These are phyloP conservation scores for Psophocarpus tetragonolobus DNA, from an alignment of 306 rosid species.

Conservation along the genomic window DNA sequence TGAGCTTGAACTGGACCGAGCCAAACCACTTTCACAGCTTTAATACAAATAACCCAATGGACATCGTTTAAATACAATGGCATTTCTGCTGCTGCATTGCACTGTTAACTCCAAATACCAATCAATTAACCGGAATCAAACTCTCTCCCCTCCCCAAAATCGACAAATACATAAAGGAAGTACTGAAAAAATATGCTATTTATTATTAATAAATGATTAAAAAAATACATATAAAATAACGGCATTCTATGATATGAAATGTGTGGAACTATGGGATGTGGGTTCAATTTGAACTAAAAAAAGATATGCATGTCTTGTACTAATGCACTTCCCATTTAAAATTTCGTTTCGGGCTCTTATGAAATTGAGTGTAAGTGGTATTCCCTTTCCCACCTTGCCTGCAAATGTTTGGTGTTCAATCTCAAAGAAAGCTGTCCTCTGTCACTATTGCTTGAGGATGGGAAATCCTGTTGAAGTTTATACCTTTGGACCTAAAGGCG, in stretches of 20 bases:
- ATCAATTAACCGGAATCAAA: not conserved
- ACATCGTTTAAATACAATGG: too few species aligned
- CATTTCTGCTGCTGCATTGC: too few species aligned
- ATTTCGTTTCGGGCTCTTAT: not conserved
- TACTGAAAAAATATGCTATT: constrained; percentile 39
- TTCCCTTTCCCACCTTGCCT: constrained; percentile 14
- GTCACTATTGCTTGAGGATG: constrained; percentile 18
- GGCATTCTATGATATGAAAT: constrained; percentile 44
- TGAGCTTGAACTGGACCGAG: too few species aligned
- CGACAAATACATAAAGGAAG: constrained; percentile 4
- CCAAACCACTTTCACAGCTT: too few species aligned
- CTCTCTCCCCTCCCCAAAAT: not conserved
- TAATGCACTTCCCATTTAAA: constrained; percentile 25
- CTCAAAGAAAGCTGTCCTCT: constrained; percentile 16
- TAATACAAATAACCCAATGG: too few species aligned
- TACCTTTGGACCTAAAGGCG: constrained; percentile 25
- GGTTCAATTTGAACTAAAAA: constrained; percentile 26
- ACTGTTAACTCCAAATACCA: not conserved
- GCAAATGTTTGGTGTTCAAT: constrained; percentile 30
- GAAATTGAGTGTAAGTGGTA: constrained; percentile 10
- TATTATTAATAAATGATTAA: constrained; percentile 43
- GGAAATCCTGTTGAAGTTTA: constrained; percentile 36
- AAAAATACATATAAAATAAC: constrained; percentile 47
- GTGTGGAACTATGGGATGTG: constrained; percentile 42
- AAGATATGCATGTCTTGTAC: constrained; percentile 26